Base-by-base conservation (phyloP, 129 eudicot species). In the Flaveria ramosissima region DNA sequence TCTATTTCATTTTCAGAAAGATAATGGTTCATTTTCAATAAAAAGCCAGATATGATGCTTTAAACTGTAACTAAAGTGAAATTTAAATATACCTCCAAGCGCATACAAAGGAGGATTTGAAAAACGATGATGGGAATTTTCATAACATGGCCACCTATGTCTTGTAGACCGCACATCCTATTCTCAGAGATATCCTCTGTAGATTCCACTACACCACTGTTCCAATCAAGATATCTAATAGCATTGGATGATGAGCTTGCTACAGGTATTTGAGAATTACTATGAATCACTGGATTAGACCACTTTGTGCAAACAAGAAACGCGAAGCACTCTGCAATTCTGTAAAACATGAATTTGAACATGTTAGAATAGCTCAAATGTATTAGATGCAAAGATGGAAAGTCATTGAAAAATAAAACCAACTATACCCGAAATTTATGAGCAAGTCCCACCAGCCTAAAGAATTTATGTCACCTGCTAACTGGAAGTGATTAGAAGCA, bases 291-390 rank as follows among this genome's bases (percentile, higher is more conserved):
- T 15, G 97, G 97, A 78, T 92, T 92, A 23, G 92, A 85, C 97
- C 97, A 92, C 82, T 89, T 89, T 68, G 96, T 92, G 80, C 97
- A 92, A 82, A 92, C 96, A 78, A 89, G 97, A 80, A 92, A 89
- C 1, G 96, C 92, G 74, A 92, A 92, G 84, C 96, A 92, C 81
- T 92, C 92, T 9, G 96, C 97, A 73, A 92, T 92, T 77, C 92
- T 92, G 87, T 45, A 76, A 81, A 71, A 36, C 23, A 59, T 15
- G 67, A 68, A 26, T 19, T 47, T 26, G 3, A 61, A 62, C 12
- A 17, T 61, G 57, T 68, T 43, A 73, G 67, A 68, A 23, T 45
- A 53, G 69, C 26, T 60, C 47, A 57, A 52, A 15, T 1, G 2
- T 50, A 36, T 3, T 32, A 42, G 16, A 78, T 27, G 19, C 76